A percentile compares a stretch with the other conserved stretches of the same genome.
Evolutionary conservation across 345 rosid genomes (phyloP).

Genomic region (Boechera divaricarpa): DNA sequence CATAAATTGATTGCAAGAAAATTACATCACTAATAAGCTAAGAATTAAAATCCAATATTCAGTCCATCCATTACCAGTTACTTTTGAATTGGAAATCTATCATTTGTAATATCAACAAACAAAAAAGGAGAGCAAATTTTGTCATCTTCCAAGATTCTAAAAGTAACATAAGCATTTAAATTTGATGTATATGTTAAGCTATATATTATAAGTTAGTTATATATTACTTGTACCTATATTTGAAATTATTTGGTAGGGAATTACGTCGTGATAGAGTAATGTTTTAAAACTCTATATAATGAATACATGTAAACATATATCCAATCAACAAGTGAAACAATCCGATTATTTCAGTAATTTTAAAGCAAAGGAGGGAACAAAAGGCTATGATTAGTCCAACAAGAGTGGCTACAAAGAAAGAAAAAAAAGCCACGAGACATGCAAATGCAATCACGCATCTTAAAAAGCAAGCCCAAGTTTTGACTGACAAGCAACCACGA

Average conservation of each 20-base stretch:
- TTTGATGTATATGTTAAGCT: no score
- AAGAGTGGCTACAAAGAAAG: constrained; percentile 31
- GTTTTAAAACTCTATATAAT: background rate
- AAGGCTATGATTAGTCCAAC: constrained; percentile 45
- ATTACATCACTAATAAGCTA: no score
- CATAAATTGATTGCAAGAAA: no score
- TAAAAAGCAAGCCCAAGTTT: constrained; percentile 38
- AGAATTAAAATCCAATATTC: background rate
- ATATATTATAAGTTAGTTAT: no score
- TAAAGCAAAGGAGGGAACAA: constrained; percentile 28
- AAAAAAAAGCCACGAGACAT: constrained; percentile 43
- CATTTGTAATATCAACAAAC: no score
- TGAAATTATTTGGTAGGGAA: background rate
- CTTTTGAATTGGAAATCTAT: background rate
- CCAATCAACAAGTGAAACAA: background rate
- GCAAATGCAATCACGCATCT: constrained; percentile 45
- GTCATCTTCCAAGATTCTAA: no score
- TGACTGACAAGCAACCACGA: constrained; percentile 48
- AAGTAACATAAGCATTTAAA: no score
- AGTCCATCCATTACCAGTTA: background rate
- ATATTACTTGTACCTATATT: no score
- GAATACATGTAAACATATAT: constrained; percentile 19
- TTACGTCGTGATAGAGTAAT: background rate
- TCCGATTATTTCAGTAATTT: constrained; percentile 22
- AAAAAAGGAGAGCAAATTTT: no score